phyloP scores from a whole-genome alignment of 768 basidiomycete species.

The Podaxis sp. region DNA sequence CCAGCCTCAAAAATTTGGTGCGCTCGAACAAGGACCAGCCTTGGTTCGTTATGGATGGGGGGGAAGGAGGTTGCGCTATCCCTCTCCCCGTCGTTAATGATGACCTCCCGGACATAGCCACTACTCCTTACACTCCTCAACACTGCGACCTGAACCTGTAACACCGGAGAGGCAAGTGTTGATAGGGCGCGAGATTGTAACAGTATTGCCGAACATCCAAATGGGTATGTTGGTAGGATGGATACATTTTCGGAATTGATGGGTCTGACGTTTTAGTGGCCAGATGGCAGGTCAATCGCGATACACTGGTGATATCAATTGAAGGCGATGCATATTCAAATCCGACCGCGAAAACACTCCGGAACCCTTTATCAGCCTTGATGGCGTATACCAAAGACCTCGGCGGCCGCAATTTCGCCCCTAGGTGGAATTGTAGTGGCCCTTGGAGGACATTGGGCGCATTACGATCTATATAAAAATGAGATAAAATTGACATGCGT shows the following conservation, averaged over 20 bases:
- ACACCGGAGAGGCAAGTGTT: neutral
- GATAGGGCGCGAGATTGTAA: neutral
- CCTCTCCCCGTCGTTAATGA: constrained; percentile 1
- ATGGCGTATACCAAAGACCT: neutral
- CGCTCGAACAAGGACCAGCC: constrained; percentile 11
- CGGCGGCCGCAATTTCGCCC: neutral
- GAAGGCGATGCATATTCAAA: neutral
- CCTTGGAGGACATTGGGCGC: neutral
- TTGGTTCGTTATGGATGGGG: constrained; percentile 1
- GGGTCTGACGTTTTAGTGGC: neutral
- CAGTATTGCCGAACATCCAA: neutral
- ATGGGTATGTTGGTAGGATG: neutral
- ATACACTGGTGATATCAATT: neutral
- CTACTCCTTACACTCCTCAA: neutral
- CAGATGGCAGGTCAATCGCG: neutral
- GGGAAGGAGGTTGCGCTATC: neutral
- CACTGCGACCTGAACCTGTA: neutral
- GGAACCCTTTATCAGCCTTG: neutral
- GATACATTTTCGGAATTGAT: neutral
- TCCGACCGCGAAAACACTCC: neutral
- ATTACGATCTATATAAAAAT: neutral
- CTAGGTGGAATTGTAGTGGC: neutral
- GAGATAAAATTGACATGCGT: neutral
- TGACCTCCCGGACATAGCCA: constrained; percentile 1
- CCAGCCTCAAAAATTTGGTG: constrained; percentile 6